Evolutionary conservation across 169 alveolate genomes (phyloP).

Genomic region (Babesia bigemina): DNA sequence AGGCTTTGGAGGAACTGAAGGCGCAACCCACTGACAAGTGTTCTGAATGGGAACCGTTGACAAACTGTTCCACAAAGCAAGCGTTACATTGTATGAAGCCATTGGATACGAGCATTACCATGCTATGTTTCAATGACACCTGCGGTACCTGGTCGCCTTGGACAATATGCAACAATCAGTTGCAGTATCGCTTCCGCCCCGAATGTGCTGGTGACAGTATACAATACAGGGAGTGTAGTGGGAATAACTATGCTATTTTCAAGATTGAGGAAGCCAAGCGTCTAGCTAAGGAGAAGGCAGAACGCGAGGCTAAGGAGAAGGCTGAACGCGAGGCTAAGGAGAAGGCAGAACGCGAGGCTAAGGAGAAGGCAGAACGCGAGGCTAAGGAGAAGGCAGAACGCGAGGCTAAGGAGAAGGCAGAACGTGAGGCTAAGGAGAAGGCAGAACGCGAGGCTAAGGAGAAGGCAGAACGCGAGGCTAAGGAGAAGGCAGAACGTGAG

Average conservation of each 20-base stretch:
- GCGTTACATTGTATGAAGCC: conserved; percentile 32
- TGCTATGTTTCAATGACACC: conserved; percentile 33
- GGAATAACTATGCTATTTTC: neutral
- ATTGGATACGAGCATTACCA: neutral
- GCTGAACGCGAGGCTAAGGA: neutral
- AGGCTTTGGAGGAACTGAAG: neutral
- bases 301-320: neutral
- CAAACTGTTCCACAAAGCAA: conserved; percentile 43
- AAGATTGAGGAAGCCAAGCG: neutral
- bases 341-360: neutral
- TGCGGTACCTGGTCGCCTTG: conserved; percentile 56
- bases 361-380: conserved; percentile 4
- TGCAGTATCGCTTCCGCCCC: conserved; percentile 47
- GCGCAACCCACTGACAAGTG: conserved; percentile 15
- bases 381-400: neutral
- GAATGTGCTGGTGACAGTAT: conserved; percentile 43
- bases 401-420: conserved; percentile 13
- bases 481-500: neutral
- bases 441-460: conserved; percentile 3
- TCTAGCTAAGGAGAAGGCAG: neutral
- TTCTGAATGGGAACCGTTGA: conserved; percentile 53
- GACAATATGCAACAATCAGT: conserved; percentile 37
- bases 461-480: neutral
- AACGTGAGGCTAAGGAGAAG: neutral
- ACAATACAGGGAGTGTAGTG: conserved; percentile 41